Base-by-base conservation (phyloP, 2,329 filamentous ascomycete species). In the Didymella glomerata region DNA sequence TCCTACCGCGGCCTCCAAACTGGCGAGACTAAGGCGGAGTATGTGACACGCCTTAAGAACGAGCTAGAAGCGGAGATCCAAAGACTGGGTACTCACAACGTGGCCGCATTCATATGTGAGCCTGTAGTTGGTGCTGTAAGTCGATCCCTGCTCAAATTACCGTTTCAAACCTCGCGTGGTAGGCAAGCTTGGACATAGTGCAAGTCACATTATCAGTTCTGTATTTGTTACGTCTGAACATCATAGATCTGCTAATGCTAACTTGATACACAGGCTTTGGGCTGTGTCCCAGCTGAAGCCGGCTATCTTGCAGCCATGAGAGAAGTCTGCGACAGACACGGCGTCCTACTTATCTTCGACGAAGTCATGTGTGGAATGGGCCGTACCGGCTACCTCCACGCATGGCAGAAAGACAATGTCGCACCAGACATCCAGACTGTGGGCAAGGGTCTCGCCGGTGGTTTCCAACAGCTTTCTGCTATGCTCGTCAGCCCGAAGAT, bases 291-390 rank as follows among this genome's bases (percentile, higher is more conserved):
- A 0, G 80, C 88, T 0, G 82, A 88, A 0, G 78, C 81, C 0
- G 90, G 90, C 0, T 95, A 95, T 65, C 86, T 93, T 48, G 77
- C 81, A 49, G 89, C 88, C 0, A 86, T 94, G 76, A 84, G 85
- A 67, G 78, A 79, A 2, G 80, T 95, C 1, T 95, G 91, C 72
- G 83, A 89, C 51, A 86, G 85, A 60, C 82, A 94, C 68, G 90
- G 89, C 0, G 86, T 88, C 0, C 83, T 95, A 0, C 80, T 95
- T n/a, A 88, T 94, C 45, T 77, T 94, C 0, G 92, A 95, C 68
- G 91, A 94, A 71, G 83, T 92, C 44, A 91, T 93, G 89, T 88
- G 85, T 47, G 88, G 88, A 2, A 84, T 84, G 74, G 87, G 88
- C 1, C 78, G 87, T 1, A 83, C 82, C 0, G 87, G 86, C 0